A percentile compares a stretch with the other conserved stretches of the same genome.
Conservation (phyloP, 371 early-diverging fungal species). For the Lichtheimia ornata region DNA sequence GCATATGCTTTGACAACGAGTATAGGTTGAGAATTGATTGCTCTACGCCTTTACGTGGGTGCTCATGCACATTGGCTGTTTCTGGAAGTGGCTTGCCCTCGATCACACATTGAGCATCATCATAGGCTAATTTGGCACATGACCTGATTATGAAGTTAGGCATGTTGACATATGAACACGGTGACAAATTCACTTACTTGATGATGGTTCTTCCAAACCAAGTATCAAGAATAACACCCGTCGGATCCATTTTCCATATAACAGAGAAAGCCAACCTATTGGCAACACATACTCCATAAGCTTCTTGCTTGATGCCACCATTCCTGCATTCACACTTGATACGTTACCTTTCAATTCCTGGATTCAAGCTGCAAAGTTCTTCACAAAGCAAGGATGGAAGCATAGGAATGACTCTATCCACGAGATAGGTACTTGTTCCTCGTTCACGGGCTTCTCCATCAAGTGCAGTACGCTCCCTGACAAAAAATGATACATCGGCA, state of each 20-base stretch:
- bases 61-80: constrained; percentile 15
- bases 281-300: background rate
- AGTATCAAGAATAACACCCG: constrained; percentile 63
- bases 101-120: constrained; percentile 81
- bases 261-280: constrained; percentile 53
- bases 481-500: constrained; percentile 13
- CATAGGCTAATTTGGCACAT: constrained; percentile 74
- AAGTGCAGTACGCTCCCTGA: constrained; percentile 22
- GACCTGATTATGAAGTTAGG: constrained; percentile 28
- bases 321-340: background rate
- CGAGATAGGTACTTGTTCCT: constrained; percentile 95
- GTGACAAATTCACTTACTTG: constrained; percentile 19
- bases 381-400: constrained; percentile 91
- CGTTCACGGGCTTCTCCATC: constrained; percentile 80
- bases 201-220: constrained; percentile 75
- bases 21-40: constrained; percentile 37
- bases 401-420: constrained; percentile 95
- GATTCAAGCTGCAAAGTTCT: constrained; percentile 55
- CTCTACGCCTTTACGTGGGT: constrained; percentile 2
- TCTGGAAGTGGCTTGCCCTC: constrained; percentile 53
- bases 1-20: constrained; percentile 67
- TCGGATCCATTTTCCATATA: constrained; percentile 75
- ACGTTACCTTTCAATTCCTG: constrained; percentile 42
- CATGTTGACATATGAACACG: background rate
- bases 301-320: background rate